Evolutionary conservation across 345 rosid species (phyloP).

Genomic region (Gossypium australe): DNA sequence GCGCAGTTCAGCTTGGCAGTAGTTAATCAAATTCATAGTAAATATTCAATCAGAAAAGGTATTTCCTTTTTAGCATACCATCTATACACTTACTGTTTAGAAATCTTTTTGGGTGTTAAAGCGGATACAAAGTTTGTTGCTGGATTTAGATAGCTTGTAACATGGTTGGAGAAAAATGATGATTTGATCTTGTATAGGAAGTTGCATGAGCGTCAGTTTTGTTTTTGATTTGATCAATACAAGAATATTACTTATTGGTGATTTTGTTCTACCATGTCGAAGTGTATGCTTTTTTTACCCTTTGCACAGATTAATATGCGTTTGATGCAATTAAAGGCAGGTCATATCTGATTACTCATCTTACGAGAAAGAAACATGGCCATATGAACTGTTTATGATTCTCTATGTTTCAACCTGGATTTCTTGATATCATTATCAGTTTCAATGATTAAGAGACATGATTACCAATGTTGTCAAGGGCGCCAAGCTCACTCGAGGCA

Average conservation of each 20-base stretch:
- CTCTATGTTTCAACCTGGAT: neutral
- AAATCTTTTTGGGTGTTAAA: neutral
- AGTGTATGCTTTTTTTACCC: neutral
- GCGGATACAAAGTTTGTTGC: neutral
- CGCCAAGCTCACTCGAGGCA: too few relatives aligned
- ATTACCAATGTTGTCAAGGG: too few relatives aligned
- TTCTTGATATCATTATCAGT: neutral
- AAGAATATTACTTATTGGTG: neutral
- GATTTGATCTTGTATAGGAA: neutral
- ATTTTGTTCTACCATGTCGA: neutral
- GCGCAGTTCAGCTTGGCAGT: slow-evolving; percentile 89
- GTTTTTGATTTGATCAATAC: neutral
- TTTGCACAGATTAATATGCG: neutral
- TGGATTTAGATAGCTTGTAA: neutral
- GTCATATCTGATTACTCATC: neutral
- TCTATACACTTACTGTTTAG: neutral
- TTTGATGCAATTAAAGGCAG: neutral
- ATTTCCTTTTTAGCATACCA: slow-evolving; percentile 1
- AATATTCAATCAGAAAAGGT: slow-evolving; percentile 84
- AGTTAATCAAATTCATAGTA: slow-evolving; percentile 66
- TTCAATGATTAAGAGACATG: neutral
- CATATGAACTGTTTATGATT: neutral
- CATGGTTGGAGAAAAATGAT: neutral
- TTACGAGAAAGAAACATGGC: neutral
- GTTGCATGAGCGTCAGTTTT: neutral